phyloP scores from a whole-genome alignment of 108 stramenopile species.

The Cyclostephanos tholiformis region DNA sequence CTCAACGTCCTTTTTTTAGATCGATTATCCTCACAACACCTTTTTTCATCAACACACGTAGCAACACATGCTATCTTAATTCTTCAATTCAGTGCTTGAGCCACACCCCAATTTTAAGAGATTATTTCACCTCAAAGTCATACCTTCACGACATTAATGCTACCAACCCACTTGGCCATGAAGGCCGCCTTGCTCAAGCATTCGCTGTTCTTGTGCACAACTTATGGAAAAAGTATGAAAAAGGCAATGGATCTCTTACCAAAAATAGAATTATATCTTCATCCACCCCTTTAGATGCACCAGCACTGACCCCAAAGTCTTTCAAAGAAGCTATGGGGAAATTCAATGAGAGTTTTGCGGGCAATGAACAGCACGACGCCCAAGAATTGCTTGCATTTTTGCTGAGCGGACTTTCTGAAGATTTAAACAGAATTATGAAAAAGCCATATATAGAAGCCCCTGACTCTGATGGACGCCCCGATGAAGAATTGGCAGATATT shows the following conservation, averaged over 20 bases:
- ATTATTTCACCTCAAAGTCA: slow-evolving; percentile 90
- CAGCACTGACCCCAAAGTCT: slow-evolving; percentile 84
- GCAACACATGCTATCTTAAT: slow-evolving; percentile 97
- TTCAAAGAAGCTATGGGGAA: slow-evolving; percentile 93
- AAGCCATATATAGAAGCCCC: slow-evolving; percentile 97
- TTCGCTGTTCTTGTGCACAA: slow-evolving; percentile 87
- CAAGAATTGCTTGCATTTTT: slow-evolving; percentile 94
- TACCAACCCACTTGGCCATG: slow-evolving; percentile 91
- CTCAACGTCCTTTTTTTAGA: neutral
- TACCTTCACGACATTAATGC: slow-evolving; percentile 93
- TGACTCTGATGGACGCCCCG: slow-evolving; percentile 92
- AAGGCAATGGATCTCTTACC: slow-evolving; percentile 31
- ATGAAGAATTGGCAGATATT: slow-evolving; percentile 94
- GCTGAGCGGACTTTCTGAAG: slow-evolving; percentile 93
- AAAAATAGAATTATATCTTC: slow-evolving; percentile 61
- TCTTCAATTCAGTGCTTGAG: slow-evolving; percentile 93
- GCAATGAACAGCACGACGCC: slow-evolving; percentile 98
- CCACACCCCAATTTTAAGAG: slow-evolving; percentile 91
- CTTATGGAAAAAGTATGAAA: slow-evolving; percentile 79
- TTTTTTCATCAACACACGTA: slow-evolving; percentile 11
- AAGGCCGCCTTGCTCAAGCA: slow-evolving; percentile 93
- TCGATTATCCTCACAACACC: neutral
- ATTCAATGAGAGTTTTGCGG: slow-evolving; percentile 91
- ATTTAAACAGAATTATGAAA: slow-evolving; percentile 93
- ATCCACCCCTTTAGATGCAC: slow-evolving; percentile 73